These are phyloP conservation scores for Metschnikowia similis DNA, from an alignment of 805 yeast species.

Conservation along the genomic window DNA sequence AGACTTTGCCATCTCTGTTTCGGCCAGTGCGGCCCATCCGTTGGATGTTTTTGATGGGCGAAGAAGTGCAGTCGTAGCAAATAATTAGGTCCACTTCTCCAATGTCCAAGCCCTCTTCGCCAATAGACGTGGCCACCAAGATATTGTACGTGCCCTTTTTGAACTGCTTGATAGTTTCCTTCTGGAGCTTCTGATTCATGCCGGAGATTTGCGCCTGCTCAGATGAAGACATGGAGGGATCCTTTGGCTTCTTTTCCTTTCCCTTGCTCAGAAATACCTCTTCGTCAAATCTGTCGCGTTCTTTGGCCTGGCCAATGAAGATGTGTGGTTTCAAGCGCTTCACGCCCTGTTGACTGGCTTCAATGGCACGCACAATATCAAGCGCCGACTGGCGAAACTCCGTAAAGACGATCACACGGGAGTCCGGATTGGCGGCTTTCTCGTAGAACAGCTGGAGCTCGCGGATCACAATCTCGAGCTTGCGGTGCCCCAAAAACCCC, in stretches of 20 bases:
- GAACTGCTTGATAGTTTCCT: conserved; percentile 69
- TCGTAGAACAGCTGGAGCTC: conserved; percentile 56
- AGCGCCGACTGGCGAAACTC: conserved; percentile 87
- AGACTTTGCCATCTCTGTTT: conserved; percentile 80
- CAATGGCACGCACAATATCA: conserved; percentile 71
- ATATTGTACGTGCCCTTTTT: conserved; percentile 70
- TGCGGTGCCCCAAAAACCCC: conserved; percentile 60
- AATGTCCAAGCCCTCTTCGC: conserved; percentile 97
- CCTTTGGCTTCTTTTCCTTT: conserved; percentile 37
- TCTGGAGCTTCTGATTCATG: conserved; percentile 88
- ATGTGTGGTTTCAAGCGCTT: conserved; percentile 60
- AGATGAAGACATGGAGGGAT: conserved; percentile 67
- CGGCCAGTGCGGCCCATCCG: conserved; percentile 99
- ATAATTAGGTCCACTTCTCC: conserved; percentile 95
- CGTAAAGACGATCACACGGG: conserved; percentile 82
- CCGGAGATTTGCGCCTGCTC: conserved; percentile 77
- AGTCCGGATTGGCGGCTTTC: conserved; percentile 39
- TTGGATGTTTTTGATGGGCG: conserved; percentile 90
- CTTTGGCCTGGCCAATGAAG: conserved; percentile 88
- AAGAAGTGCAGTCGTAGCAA: conserved; percentile 88
- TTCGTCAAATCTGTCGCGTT: conserved; percentile 65
- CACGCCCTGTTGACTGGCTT: conserved; percentile 45
- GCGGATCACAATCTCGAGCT: conserved; percentile 54
- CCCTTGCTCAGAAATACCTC: conserved; percentile 42
- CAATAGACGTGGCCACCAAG: conserved; percentile 93